phyloP scores from a whole-genome alignment of 495 filamentous ascomycete genomes.

The Hamigera avellanea region DNA sequence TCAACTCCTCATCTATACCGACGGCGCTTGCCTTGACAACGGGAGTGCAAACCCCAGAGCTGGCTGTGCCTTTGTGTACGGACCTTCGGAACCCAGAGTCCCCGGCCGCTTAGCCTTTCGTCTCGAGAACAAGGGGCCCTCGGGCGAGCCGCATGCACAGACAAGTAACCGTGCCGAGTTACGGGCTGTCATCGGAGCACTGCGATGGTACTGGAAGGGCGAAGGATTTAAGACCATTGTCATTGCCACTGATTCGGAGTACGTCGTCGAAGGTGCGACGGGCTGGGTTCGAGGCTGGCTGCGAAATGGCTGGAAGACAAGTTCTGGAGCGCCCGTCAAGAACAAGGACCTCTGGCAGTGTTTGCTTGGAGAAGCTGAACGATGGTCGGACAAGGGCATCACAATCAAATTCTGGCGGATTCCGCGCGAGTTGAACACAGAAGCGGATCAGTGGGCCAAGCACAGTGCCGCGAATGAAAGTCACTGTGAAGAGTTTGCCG shows the following conservation, averaged over 20 bases:
- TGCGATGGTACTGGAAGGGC: constrained; percentile 14
- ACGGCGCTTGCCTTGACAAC: constrained; percentile 27
- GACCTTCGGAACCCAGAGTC: background rate
- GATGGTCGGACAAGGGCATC: constrained; percentile 9
- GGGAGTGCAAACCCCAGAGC: constrained; percentile 18
- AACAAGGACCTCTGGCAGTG: constrained; percentile 29
- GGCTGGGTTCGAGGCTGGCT: constrained; percentile 14
- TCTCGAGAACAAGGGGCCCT: constrained; percentile 13
- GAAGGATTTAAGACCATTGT: constrained; percentile 19
- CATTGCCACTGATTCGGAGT: constrained; percentile 27
- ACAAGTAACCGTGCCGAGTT: constrained; percentile 32
- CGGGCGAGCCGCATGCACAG: constrained; percentile 8
- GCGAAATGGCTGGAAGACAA: constrained; percentile 15
- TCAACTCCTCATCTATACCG: constrained; percentile 28
- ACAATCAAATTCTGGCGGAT: constrained; percentile 26
- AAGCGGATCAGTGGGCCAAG: constrained; percentile 14
- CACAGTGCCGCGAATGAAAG: background rate
- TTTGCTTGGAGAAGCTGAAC: constrained; percentile 9
- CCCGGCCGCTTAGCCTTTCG: background rate
- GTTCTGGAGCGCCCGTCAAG: constrained; percentile 10
- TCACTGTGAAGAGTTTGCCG: background rate
- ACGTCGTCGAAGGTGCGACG: constrained; percentile 24
- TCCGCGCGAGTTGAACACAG: constrained; percentile 13
- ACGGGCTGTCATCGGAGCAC: constrained; percentile 28
- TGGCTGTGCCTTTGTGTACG: constrained; percentile 23